phyloP scores from a whole-genome alignment of 345 rosid genomes.

The Rhizophora apiculata region DNA sequence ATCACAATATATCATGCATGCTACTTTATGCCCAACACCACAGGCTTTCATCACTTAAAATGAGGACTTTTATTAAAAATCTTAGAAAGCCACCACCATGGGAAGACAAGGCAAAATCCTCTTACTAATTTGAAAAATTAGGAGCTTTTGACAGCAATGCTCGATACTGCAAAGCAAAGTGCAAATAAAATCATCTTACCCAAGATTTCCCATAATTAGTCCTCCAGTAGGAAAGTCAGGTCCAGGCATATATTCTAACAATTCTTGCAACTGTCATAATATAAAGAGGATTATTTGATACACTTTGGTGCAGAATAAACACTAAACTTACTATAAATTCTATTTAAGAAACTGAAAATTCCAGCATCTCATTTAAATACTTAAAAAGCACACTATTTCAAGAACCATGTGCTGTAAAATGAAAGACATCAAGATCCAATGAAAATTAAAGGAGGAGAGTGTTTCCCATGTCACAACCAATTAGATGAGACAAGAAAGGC shows the following conservation, averaged over 20 bases:
- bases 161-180: neutral
- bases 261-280: slow-evolving; percentile 74
- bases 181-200: slow-evolving; percentile 45
- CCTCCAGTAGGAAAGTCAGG: slow-evolving; percentile 99
- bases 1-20: too few relatives aligned
- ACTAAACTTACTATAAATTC: neutral
- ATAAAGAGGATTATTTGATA: neutral
- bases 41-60: neutral
- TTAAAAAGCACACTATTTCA: too few relatives aligned
- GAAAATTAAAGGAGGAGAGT: neutral
- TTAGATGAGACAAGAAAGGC: neutral
- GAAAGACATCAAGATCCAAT: neutral
- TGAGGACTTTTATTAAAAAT: too few relatives aligned
- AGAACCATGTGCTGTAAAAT: neutral
- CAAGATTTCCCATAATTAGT: slow-evolving; percentile 87
- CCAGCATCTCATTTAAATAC: too few relatives aligned
- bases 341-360: too few relatives aligned
- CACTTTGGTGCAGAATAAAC: neutral
- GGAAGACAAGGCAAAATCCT: neutral
- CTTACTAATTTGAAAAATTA: neutral
- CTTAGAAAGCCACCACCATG: too few relatives aligned
- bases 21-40: neutral
- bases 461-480: neutral
- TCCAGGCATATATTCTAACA: slow-evolving; percentile 98
- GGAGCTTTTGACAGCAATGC: neutral